Conservation (phyloP, 192 early-diverging fungal species). For the Coemansia sp. region DNA sequence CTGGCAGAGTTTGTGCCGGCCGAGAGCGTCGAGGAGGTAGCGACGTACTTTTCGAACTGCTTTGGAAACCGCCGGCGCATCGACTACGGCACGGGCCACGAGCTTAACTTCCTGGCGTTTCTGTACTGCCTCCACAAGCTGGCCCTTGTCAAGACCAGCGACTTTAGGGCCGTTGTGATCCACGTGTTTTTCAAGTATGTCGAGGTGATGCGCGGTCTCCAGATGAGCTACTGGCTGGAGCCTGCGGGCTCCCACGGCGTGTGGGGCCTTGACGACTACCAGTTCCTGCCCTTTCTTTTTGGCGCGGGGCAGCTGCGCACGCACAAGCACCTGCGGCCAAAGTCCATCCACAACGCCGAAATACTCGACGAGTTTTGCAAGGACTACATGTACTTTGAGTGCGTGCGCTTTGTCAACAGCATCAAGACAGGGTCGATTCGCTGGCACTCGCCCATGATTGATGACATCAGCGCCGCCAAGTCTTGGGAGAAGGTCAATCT, state of each 20-base stretch:
- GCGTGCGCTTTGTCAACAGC: slow-evolving; percentile 85
- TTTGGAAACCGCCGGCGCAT: slow-evolving; percentile 92
- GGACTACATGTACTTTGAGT: slow-evolving; percentile 94
- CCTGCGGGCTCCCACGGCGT: slow-evolving; percentile 98
- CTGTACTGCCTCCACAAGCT: slow-evolving; percentile 79
- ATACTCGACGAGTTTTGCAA: slow-evolving; percentile 84
- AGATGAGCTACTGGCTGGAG: slow-evolving; percentile 92
- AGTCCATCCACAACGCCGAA: slow-evolving; percentile 89
- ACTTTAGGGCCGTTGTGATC: slow-evolving; percentile 75
- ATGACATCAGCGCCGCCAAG: slow-evolving; percentile 87
- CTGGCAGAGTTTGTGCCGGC: slow-evolving; percentile 37
- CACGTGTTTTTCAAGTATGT: slow-evolving; percentile 82
- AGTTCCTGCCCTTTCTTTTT: slow-evolving; percentile 94
- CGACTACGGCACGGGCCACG: slow-evolving; percentile 98
- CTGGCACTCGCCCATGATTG: slow-evolving; percentile 92
- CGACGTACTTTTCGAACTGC: slow-evolving; percentile 73
- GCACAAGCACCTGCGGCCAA: slow-evolving; percentile 90
- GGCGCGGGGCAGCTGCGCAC: slow-evolving; percentile 80
- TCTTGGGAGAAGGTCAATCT: slow-evolving; percentile 87
- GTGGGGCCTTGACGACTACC: slow-evolving; percentile 99
- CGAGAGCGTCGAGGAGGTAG: slow-evolving; percentile 56
- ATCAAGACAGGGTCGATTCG: slow-evolving; percentile 70
- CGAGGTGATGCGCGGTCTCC: slow-evolving; percentile 81
- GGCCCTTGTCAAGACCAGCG: slow-evolving; percentile 59
- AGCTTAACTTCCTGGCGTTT: slow-evolving; percentile 86